Evolutionary conservation across 139 green algal species (phyloP).

Genomic region (Marvania coccoides): DNA sequence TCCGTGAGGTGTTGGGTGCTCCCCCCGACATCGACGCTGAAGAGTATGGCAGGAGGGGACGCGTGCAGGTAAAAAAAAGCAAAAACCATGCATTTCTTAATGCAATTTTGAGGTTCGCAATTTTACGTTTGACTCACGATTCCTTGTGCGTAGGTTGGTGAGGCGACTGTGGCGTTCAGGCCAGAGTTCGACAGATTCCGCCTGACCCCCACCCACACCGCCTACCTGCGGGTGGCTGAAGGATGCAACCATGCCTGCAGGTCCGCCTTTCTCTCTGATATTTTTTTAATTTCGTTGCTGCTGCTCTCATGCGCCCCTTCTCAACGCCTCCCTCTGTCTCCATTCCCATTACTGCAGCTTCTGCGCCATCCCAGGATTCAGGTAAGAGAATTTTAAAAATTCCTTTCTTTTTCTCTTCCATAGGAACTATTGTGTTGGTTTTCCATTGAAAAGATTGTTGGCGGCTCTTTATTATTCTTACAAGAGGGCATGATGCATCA

Average conservation of each 20-base stretch:
- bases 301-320: too few species aligned
- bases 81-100: not conserved
- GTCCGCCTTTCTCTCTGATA: too few species aligned
- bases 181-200: slow-evolving; percentile 62
- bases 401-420: not conserved
- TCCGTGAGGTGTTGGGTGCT: slow-evolving; percentile 33
- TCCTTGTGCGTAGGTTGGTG: slow-evolving; percentile 51
- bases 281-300: too few species aligned
- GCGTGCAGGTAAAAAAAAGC: slow-evolving; percentile 26
- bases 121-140: not conserved
- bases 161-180: slow-evolving; percentile 73
- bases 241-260: slow-evolving; percentile 88
- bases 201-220: slow-evolving; percentile 71
- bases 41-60: slow-evolving; percentile 14
- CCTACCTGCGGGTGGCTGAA: slow-evolving; percentile 86
- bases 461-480: not conserved
- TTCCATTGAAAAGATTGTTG: not conserved
- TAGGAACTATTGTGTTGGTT: not conserved
- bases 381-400: slow-evolving; percentile 1
- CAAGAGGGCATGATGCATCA: not conserved
- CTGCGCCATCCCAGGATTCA: slow-evolving; percentile 82
- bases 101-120: not conserved
- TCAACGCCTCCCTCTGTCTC: too few species aligned
- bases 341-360: too few species aligned
- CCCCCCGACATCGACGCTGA: slow-evolving; percentile 23